Evolutionary conservation across 1,139 yeast species (phyloP), one percentile per base, ranked within the genome.

Genomic region (Scheffersomyces segobiensis): DNA sequence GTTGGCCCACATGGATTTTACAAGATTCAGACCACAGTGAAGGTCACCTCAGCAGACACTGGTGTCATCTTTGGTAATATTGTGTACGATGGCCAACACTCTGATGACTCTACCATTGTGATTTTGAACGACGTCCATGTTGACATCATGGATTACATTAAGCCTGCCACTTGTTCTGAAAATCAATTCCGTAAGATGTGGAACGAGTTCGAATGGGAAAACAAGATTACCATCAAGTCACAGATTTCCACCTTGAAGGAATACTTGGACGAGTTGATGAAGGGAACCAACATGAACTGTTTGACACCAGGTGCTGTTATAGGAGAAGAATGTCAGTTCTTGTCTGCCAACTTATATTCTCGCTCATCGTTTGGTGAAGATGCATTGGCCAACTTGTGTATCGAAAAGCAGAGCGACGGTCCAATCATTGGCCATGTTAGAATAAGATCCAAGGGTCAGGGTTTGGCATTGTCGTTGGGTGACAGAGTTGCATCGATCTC

Each of bases 141-240:
- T 61, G 98, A 95, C 72, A 92, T 95, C 60, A 91, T 95, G 95
- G 98, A 95, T 76, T 96, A 96, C 78, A 93, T 96, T 73, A 92
- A 91, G 73, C 98, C 99, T 24, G 97, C 97, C 17, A 83, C 86
- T 32, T 92, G 97, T 74, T 80, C 93, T 19, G 99, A 95, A 75
- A 86, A 88, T 55, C 89, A 86, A 65, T 96, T 96, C 91, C 91
- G 99, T 69, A 86, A 88, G 68, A 93, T 93, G 98, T 96, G 99
- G 99, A 91, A 93, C 73, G 98, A 93, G 74, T 96, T 96, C 72
- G 99, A 96, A 78, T 96, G 99, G 99, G 99, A 96, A 76, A 96
- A 96, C 79, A 96, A 96, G 80, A 95, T 96, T 69, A 91, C 95
- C 62, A 91, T 96, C 71, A 88, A 90, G 67, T 87, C 96, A 2